A percentile compares a stretch with the other conserved stretches of the same genome.
These are phyloP conservation scores for Lycium ferocissimum DNA, from an alignment of 257 asterid genomes.

Conservation along the genomic window DNA sequence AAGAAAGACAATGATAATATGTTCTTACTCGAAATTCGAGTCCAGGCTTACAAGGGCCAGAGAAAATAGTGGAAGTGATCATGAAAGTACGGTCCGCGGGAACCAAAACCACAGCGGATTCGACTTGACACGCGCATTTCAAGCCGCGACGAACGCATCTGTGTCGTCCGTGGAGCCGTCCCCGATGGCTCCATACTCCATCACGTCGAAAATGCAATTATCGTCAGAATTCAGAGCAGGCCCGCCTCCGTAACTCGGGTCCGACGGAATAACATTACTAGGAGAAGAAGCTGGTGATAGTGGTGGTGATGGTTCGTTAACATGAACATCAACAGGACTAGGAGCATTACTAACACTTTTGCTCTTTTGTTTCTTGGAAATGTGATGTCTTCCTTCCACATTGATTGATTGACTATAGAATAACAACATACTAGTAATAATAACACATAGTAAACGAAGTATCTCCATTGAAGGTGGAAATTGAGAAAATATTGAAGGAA, in stretches of 20 bases:
- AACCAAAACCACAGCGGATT: conserved; percentile 63
- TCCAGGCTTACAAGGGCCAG: conserved; percentile 89
- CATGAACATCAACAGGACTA: conserved; percentile 36
- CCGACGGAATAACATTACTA: neutral
- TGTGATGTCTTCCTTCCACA: conserved; percentile 56
- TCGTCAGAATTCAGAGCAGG: conserved; percentile 21
- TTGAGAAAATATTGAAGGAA: conserved; percentile 11
- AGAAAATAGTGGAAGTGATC: conserved; percentile 83
- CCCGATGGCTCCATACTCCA: conserved; percentile 74
- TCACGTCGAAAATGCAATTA: conserved; percentile 71
- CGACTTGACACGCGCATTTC: conserved; percentile 86
- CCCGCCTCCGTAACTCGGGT: neutral
- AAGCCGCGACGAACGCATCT: conserved; percentile 76
- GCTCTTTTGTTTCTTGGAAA: conserved; percentile 48
- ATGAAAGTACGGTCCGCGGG: conserved; percentile 58
- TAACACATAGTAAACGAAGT: conserved; percentile 30
- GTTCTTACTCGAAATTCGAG: conserved; percentile 74
- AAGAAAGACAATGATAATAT: too few relatives aligned
- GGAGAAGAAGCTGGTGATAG: conserved; percentile 34
- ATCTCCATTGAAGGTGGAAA: conserved; percentile 47
- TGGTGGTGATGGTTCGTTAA: neutral
- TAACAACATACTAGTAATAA: conserved; percentile 26
- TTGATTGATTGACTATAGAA: conserved; percentile 33
- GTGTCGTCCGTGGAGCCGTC: conserved; percentile 85
- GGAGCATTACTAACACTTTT: conserved; percentile 26